Evolutionary conservation across 306 rosid genomes (phyloP).

Genomic region (Quillaja saponaria): DNA sequence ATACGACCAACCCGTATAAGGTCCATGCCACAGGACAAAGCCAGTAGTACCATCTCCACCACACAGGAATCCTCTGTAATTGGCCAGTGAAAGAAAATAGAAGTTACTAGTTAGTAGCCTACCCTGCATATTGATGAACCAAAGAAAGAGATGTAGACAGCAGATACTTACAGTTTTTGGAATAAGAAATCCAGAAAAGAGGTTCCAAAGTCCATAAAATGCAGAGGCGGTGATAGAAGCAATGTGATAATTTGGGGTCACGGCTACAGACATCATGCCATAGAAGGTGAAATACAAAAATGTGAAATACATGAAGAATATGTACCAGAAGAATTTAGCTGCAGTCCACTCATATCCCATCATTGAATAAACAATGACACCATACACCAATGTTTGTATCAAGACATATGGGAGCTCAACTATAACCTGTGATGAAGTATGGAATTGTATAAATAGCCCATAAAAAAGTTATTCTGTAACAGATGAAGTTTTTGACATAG

Average conservation of each 20-base stretch:
- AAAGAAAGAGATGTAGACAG: neutral
- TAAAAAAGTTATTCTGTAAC: neutral
- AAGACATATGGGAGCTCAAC: slow-evolving; percentile 74
- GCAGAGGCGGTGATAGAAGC: slow-evolving; percentile 53
- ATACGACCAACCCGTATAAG: slow-evolving; percentile 66
- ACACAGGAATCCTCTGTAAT: slow-evolving; percentile 56
- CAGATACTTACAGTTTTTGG: slow-evolving; percentile 50
- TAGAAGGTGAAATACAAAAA: slow-evolving; percentile 61
- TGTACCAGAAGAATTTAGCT: slow-evolving; percentile 62
- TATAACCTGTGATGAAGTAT: slow-evolving; percentile 49
- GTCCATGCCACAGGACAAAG: slow-evolving; percentile 77
- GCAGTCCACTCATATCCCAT: slow-evolving; percentile 61
- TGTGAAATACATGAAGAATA: slow-evolving; percentile 65
- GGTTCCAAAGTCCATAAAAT: slow-evolving; percentile 62
- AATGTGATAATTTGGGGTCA: slow-evolving; percentile 63
- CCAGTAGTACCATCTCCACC: slow-evolving; percentile 98
- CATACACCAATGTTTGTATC: slow-evolving; percentile 51
- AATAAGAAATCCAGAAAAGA: slow-evolving; percentile 68
- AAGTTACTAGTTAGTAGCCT: neutral
- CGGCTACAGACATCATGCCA: slow-evolving; percentile 77
- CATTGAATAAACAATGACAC: slow-evolving; percentile 60
- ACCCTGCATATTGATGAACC: too few species aligned
- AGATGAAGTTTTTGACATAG: neutral
- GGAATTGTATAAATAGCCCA: too few species aligned
- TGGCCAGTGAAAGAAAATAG: neutral